These are phyloP conservation scores for Candida pseudoviswanathii DNA, from an alignment of 1,139 yeast species.

Conservation along the genomic window DNA sequence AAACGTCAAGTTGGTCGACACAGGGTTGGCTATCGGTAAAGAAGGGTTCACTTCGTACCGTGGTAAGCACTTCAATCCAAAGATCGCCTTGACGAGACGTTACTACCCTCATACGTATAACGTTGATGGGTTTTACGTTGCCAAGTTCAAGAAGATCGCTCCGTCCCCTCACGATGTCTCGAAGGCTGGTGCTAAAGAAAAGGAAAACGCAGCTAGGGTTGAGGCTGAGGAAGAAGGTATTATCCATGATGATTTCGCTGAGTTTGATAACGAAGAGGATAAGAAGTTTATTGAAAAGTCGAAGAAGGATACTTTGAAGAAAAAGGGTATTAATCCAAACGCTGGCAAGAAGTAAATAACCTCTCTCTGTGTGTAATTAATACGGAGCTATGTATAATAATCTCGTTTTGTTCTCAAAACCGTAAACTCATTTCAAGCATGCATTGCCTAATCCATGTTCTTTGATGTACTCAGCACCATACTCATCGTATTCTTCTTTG, in stretches of 20 bases:
- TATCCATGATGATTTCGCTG: constrained; percentile 83
- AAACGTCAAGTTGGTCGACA: constrained; percentile 89
- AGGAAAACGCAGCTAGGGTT: constrained; percentile 76
- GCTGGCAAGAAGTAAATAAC: constrained; percentile 17
- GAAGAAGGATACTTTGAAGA: constrained; percentile 70
- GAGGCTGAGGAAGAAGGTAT: constrained; percentile 82
- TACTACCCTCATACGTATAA: constrained; percentile 98
- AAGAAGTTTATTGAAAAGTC: constrained; percentile 72
- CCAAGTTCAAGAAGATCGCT: constrained; percentile 90
- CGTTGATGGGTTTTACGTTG: constrained; percentile 98
- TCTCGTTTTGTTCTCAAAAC: too few species aligned
- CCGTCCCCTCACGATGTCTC: constrained; percentile 82
- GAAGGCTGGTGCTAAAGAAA: constrained; percentile 88
- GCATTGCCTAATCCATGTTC: constrained; percentile 83
- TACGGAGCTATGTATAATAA: background rate
- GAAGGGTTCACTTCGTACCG: constrained; percentile 93
- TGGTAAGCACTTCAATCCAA: constrained; percentile 86
- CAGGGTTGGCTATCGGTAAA: constrained; percentile 93
- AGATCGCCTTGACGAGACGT: constrained; percentile 81
- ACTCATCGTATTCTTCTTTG: constrained; percentile 77
- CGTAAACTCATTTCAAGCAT: constrained; percentile 17
- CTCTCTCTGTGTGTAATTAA: too few species aligned
- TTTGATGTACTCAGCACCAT: constrained; percentile 86
- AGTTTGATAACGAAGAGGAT: constrained; percentile 78
- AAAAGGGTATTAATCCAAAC: constrained; percentile 79